A percentile compares a stretch with the other conserved stretches of the same genome.
Evolutionary conservation across 2,329 filamentous ascomycete genomes (phyloP).

Genomic region (Penicillium sp.): DNA sequence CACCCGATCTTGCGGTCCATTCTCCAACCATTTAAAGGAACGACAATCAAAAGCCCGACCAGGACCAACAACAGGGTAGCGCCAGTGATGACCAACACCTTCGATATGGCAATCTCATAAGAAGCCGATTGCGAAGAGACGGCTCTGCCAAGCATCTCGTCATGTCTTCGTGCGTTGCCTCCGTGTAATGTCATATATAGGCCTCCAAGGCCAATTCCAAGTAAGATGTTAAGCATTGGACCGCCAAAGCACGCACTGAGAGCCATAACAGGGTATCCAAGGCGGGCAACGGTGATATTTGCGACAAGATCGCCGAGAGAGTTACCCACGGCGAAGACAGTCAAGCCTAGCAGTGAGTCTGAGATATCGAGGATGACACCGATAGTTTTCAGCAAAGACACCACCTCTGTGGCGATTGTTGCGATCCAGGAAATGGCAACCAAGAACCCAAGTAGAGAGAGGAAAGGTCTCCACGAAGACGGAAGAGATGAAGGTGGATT

Average conservation of each 20-base stretch:
- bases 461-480: conserved; percentile 70
- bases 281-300: conserved; percentile 86
- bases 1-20: conserved; percentile 81
- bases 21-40: conserved; percentile 83
- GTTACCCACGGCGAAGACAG: conserved; percentile 95
- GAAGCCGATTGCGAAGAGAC: conserved; percentile 45
- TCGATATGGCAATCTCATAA: conserved; percentile 80
- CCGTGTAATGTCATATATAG: conserved; percentile 77
- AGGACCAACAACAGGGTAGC: conserved; percentile 81
- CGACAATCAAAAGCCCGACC: conserved; percentile 71
- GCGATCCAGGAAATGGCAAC: conserved; percentile 96
- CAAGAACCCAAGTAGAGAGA: conserved; percentile 86
- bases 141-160: conserved; percentile 4
- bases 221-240: conserved; percentile 93
- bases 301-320: conserved; percentile 91
- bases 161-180: conserved; percentile 9
- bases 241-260: conserved; percentile 94
- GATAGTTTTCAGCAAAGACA: conserved; percentile 88
- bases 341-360: conserved; percentile 90
- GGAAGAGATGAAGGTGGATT: conserved; percentile 52
- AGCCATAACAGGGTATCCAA: conserved; percentile 97
- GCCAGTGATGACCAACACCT: conserved; percentile 80
- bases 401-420: conserved; percentile 91
- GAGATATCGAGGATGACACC: conserved; percentile 91
- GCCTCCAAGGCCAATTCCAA: conserved; percentile 90